Evolutionary conservation across 2,329 filamentous ascomycete species (phyloP).

Genomic region (Endothia cerciana): DNA sequence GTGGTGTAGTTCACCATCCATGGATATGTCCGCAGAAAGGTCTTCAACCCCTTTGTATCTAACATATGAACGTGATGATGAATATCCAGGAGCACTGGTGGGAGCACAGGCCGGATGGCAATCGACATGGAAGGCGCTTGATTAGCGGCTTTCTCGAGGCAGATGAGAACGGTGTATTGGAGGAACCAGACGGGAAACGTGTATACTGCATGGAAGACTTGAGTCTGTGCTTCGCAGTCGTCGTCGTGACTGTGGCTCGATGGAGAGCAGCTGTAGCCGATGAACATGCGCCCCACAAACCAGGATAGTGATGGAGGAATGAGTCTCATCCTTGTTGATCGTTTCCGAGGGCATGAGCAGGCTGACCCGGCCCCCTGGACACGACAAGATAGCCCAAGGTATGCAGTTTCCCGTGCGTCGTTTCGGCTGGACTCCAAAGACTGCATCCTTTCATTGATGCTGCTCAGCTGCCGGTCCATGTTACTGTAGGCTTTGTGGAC

Average conservation of each 20-base stretch:
- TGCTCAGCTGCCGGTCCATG: neutral
- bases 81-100: neutral
- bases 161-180: neutral
- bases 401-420: neutral
- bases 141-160: neutral
- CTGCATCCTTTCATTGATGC: neutral
- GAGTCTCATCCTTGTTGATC: neutral
- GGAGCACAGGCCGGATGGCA: neutral
- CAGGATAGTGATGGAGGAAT: neutral
- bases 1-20: neutral
- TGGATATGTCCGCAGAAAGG: neutral
- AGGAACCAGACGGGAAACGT: slow-evolving; percentile 1
- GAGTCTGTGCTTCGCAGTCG: neutral
- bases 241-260: neutral
- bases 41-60: neutral
- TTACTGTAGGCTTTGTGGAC: neutral
- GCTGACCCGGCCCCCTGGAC: neutral
- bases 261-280: neutral
- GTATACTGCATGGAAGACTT: neutral
- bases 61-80: neutral
- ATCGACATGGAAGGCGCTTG: neutral
- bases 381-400: neutral
- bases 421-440: neutral
- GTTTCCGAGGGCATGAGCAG: neutral
- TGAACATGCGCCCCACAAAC: neutral